These are phyloP conservation scores for Rubia tinctorum DNA, from an alignment of 305 asterid genomes.

Conservation along the genomic window DNA sequence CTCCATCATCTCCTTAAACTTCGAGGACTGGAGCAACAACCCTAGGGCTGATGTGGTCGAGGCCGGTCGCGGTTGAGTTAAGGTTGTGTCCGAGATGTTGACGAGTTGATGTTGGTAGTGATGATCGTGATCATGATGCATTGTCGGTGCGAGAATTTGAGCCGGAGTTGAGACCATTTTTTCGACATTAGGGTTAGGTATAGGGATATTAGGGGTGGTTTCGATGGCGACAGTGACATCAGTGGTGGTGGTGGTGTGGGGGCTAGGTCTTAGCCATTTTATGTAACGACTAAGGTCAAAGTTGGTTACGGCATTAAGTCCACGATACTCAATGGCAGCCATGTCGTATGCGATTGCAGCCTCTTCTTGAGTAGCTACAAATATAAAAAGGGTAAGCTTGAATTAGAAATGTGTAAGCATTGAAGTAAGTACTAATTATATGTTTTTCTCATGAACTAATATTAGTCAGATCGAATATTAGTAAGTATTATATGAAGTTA, in stretches of 20 bases:
- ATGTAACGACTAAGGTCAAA: conserved; percentile 84
- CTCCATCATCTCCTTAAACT: conserved; percentile 84
- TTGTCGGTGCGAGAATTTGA: conserved; percentile 15
- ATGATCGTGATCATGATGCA: conserved; percentile 3
- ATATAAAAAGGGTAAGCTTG: not conserved
- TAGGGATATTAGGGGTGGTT: not conserved
- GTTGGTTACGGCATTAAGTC: conserved; percentile 78
- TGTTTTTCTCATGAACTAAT: no score
- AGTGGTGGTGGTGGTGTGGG: not conserved
- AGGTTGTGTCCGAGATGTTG: conserved; percentile 16
- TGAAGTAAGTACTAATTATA: not conserved
- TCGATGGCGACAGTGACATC: not conserved
- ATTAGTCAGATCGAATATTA: no score
- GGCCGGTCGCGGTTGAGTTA: conserved; percentile 35
- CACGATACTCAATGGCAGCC: conserved; percentile 89
- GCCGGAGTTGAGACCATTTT: conserved; percentile 13
- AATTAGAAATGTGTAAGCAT: not conserved
- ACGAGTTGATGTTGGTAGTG: conserved; percentile 27
- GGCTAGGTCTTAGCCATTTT: conserved; percentile 71
- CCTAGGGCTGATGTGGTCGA: conserved; percentile 72
- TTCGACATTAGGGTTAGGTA: conserved; percentile 18
- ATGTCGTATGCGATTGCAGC: conserved; percentile 82
- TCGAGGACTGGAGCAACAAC: conserved; percentile 66
- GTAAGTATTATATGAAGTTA: no score
- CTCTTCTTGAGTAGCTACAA: conserved; percentile 80